phyloP scores from a whole-genome alignment of 148 eudicot species.

The Rhododendron molle region DNA sequence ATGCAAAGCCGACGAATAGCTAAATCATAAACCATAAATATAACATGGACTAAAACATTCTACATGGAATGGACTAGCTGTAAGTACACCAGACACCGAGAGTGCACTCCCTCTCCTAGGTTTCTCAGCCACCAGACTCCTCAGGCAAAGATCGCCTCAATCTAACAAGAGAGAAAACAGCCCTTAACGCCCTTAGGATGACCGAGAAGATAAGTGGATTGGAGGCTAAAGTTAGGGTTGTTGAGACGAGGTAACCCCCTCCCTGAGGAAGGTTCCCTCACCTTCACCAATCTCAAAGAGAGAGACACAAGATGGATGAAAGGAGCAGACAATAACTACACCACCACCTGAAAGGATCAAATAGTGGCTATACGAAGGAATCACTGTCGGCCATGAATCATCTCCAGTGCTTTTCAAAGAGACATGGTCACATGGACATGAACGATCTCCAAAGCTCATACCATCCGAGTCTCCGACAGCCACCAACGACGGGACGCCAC shows the following conservation, averaged over 20 bases:
- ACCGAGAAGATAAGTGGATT: background rate
- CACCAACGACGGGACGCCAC: no score
- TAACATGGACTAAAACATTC: background rate
- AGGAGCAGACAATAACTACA: background rate
- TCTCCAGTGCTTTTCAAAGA: background rate
- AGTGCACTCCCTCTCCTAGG: background rate
- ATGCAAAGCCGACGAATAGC: background rate
- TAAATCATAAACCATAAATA: background rate
- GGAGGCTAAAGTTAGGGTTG: background rate
- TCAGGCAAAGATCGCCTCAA: no score
- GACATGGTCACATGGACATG: background rate
- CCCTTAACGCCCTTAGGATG: background rate
- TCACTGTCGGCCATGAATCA: background rate
- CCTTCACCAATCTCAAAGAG: background rate
- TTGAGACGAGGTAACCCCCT: background rate
- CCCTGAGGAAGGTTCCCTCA: background rate
- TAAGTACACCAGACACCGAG: background rate
- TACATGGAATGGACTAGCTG: background rate
- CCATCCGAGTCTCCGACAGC: no score
- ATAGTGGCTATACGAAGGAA: background rate
- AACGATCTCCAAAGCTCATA: no score
- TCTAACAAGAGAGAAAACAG: background rate
- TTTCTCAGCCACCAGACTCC: background rate
- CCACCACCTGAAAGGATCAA: background rate
- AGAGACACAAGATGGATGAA: background rate